Evolutionary conservation across 2,329 filamentous ascomycete species (phyloP).

Genomic region (Orbilia oligospora): DNA sequence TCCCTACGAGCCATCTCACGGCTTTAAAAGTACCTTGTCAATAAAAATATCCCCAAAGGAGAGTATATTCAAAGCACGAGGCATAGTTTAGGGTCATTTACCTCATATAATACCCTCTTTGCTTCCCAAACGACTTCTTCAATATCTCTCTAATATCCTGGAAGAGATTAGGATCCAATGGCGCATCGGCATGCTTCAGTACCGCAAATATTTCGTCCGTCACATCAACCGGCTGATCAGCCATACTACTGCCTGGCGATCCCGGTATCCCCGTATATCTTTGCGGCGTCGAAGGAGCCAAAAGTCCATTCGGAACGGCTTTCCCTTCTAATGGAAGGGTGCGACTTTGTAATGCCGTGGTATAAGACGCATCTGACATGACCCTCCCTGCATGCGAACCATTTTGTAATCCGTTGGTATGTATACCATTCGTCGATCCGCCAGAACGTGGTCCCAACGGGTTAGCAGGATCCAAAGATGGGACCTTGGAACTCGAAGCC

Average conservation of each 20-base stretch:
- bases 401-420: not conserved
- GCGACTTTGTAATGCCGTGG: not conserved
- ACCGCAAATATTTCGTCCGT: not conserved
- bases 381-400: not conserved
- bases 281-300: not conserved
- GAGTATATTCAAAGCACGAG: not conserved
- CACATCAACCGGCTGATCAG: not conserved
- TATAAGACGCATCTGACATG: not conserved
- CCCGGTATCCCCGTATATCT: not conserved
- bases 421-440: too few relatives aligned
- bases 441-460: not conserved
- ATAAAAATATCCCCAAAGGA: not conserved
- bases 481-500: not conserved
- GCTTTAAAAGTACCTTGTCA: not conserved
- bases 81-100: not conserved
- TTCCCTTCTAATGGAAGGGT: not conserved
- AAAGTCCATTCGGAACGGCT: not conserved
- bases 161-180: not conserved
- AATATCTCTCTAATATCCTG: not conserved
- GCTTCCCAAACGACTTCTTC: not conserved
- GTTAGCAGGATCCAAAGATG: not conserved
- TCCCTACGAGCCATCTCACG: not conserved
- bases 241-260: not conserved
- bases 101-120: not conserved
- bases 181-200: not conserved